Base-by-base conservation (phyloP, 331 rosid species). In the Quercus lobata region DNA sequence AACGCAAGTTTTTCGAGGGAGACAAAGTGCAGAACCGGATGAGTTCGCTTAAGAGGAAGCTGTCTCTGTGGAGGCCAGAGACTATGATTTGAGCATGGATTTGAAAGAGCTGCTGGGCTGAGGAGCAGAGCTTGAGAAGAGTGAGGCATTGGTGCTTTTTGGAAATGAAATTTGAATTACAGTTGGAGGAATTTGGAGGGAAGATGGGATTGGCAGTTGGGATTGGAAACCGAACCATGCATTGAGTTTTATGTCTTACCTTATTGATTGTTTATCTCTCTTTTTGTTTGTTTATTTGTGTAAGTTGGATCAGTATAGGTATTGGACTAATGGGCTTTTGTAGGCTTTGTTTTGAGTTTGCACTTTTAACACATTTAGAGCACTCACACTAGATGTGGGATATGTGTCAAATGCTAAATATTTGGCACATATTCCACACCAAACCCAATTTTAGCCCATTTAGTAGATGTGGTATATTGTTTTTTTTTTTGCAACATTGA, bases 1-100 rank as follows among this genome's bases (percentile, higher is more conserved):
- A 83, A 76, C 21, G 18, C 49, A 95, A 88, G 79, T 81, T 80
- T 61, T 78, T 80, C 75, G 79, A 83, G 76, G 91, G 81, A 32
- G 93, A 89, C 27, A 89, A 55, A 44, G 93, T 82, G 60, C 81
- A 93, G 52, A 75, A 8, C 79, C 90, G 92, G 65, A 95, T 76
- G 78, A 95, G 94, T 72, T 92, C 85, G 30, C 92, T 81, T 68
- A 83, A 79, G 41, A 89, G 79, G 63, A 72, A 83, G 10, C 89
- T 65, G 85, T 94, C 90, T 25, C 73, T 73, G 78, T 80, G 85
- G 58, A 90, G 87, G 73, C 89, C 93, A 17, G 65, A 84, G 75
- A 91, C 62, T 46, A 82, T 90, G 61, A 88, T 81, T 74, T 87
- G 95, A 60, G 97, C 88, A 62, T 94, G 97, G 61, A 91, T 77